Conservation (phyloP, 177 flowering plant species). For the Vitis hybrid region DNA sequence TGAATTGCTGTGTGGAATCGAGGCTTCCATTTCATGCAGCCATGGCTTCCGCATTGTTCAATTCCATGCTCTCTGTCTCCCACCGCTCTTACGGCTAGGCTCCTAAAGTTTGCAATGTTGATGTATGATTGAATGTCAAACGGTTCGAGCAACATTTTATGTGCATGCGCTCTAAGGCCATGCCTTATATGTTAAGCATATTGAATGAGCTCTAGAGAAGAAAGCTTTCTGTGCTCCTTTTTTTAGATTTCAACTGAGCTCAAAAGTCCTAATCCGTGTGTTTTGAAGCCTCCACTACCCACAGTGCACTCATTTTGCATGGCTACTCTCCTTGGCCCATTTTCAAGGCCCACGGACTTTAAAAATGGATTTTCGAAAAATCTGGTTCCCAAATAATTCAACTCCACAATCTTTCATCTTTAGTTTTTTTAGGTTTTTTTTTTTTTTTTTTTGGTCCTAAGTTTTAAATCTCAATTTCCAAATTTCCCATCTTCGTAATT, state of each 20-base stretch:
- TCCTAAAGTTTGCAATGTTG: constrained; percentile 61
- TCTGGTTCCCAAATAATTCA: too few species aligned
- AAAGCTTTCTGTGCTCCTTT: constrained; percentile 2
- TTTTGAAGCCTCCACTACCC: too few species aligned
- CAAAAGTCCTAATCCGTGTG: too few species aligned
- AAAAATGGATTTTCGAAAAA: too few species aligned
- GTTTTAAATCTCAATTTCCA: too few species aligned
- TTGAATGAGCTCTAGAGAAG: background rate
- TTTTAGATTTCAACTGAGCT: background rate
- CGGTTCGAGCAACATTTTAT: constrained; percentile 30
- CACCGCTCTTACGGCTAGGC: constrained; percentile 50
- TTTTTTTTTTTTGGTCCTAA: too few species aligned
- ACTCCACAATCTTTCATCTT: too few species aligned
- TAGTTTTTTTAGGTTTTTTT: too few species aligned
- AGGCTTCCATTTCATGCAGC: constrained; percentile 77
- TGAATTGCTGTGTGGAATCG: constrained; percentile 49
- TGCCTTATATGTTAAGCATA: constrained; percentile 17
- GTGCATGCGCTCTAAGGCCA: constrained; percentile 30
- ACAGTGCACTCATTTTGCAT: too few species aligned
- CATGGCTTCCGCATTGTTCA: constrained; percentile 84
- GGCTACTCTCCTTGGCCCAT: too few species aligned
- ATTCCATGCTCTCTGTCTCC: constrained; percentile 71
- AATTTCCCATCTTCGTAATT: too few species aligned
- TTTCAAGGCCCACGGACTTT: too few species aligned
- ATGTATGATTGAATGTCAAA: constrained; percentile 53